These are phyloP conservation scores for Isabelozyma heimii DNA, from an alignment of 805 yeast species.

Conservation along the genomic window DNA sequence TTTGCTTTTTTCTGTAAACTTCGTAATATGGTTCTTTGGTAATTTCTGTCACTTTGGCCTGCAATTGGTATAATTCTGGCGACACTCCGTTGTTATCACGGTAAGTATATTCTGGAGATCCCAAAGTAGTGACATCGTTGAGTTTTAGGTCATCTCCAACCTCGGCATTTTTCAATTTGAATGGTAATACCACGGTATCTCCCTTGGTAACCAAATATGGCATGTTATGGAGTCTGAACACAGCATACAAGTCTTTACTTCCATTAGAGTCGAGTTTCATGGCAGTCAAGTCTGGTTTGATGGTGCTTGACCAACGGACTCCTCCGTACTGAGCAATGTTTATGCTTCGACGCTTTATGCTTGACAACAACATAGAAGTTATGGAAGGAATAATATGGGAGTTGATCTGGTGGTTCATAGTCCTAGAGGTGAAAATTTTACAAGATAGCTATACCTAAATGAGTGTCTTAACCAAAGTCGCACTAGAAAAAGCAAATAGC, in stretches of 20 bases:
- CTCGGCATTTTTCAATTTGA: conserved; percentile 66
- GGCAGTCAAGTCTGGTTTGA: conserved; percentile 49
- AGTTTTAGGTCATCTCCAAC: conserved; percentile 82
- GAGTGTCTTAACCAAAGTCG: background rate
- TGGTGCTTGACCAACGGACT: background rate
- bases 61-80: conserved; percentile 48
- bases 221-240: conserved; percentile 75
- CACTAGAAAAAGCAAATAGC: background rate
- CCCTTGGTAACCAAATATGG: conserved; percentile 91
- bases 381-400: background rate
- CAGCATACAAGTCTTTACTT: conserved; percentile 64
- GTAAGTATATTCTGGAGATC: conserved; percentile 72
- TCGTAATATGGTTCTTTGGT: conserved; percentile 73
- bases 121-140: conserved; percentile 75
- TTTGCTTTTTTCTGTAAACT: conserved; percentile 56
- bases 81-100: conserved; percentile 23
- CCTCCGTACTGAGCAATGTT: background rate
- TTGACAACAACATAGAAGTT: background rate
- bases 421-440: background rate
- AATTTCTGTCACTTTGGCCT: conserved; percentile 82
- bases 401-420: background rate
- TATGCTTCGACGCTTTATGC: background rate
- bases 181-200: conserved; percentile 79
- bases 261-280: conserved; percentile 63
- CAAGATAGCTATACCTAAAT: too few species aligned